Evolutionary conservation across 495 filamentous ascomycete species (phyloP).

Genomic region (Annulohypoxylon bovei): DNA sequence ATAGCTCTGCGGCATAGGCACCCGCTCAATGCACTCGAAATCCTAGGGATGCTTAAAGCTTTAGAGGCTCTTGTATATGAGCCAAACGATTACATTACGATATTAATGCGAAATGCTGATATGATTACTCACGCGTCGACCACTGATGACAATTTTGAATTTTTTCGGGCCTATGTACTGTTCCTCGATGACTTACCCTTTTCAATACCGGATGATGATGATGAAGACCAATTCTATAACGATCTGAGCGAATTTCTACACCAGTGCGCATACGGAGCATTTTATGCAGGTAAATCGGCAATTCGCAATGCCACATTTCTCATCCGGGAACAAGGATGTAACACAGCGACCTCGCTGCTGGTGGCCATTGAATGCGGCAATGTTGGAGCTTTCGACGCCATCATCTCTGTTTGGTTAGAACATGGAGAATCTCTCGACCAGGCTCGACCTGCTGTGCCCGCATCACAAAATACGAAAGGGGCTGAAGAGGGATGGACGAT

Average conservation of each 20-base stretch:
- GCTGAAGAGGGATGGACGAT: neutral
- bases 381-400: neutral
- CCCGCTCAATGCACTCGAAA: neutral
- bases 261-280: neutral
- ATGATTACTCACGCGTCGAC: no score
- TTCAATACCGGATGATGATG: neutral
- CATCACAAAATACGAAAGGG: neutral
- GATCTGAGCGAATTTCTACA: neutral
- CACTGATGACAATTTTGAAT: no score
- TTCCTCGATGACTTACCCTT: no score
- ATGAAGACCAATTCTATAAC: no score
- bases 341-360: neutral
- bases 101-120: no score
- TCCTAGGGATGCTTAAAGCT: no score
- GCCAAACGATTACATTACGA: no score
- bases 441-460: neutral
- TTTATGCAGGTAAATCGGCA: neutral
- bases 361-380: neutral
- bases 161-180: no score
- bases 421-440: neutral
- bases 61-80: no score
- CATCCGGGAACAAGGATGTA: neutral
- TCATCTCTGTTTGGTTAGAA: neutral
- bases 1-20: neutral
- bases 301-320: neutral